phyloP scores from a whole-genome alignment of 1,284 basidiomycete genomes.

The Microbotryum violaceum region DNA sequence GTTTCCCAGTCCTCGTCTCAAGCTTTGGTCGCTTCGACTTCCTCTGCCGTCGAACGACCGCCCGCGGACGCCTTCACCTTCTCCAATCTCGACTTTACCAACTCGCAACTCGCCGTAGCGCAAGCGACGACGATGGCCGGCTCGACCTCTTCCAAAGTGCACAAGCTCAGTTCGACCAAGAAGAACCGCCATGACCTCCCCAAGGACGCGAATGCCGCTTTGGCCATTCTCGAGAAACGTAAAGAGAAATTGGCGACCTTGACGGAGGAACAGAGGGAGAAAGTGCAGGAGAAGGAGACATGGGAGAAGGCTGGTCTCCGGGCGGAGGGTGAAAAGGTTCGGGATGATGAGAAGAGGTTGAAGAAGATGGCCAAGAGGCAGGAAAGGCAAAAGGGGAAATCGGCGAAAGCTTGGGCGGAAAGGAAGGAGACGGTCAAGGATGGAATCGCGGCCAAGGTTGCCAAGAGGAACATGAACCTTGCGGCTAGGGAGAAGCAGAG shows the following conservation, averaged over 20 bases:
- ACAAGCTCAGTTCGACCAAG: constrained; percentile 46
- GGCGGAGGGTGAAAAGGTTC: constrained; percentile 75
- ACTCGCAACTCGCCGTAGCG: constrained; percentile 35
- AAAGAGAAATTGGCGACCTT: constrained; percentile 64
- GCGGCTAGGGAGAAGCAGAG: constrained; percentile 66
- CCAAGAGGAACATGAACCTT: constrained; percentile 83
- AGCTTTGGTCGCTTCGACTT: background rate
- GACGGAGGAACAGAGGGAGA: constrained; percentile 69
- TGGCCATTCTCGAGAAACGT: constrained; percentile 64
- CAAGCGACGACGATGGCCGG: background rate
- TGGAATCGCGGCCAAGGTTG: constrained; percentile 69
- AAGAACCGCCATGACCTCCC: constrained; percentile 52
- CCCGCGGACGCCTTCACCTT: constrained; percentile 57
- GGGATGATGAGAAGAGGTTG: constrained; percentile 67
- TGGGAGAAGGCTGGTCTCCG: constrained; percentile 81
- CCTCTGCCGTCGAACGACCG: constrained; percentile 29
- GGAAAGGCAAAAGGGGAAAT: constrained; percentile 77
- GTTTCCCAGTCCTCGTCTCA: no score
- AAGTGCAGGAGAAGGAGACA: constrained; percentile 64
- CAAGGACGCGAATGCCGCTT: constrained; percentile 73
- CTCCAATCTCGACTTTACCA: constrained; percentile 51
- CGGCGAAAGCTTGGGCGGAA: constrained; percentile 74
- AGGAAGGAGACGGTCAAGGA: constrained; percentile 66
- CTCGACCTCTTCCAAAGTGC: constrained; percentile 5
- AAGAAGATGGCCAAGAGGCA: constrained; percentile 85